Percentiles rank a stretch among this genome's conserved stretches.
phyloP scores from a whole-genome alignment of 2,329 filamentous ascomycete species.

The Alternaria tenuissima region DNA sequence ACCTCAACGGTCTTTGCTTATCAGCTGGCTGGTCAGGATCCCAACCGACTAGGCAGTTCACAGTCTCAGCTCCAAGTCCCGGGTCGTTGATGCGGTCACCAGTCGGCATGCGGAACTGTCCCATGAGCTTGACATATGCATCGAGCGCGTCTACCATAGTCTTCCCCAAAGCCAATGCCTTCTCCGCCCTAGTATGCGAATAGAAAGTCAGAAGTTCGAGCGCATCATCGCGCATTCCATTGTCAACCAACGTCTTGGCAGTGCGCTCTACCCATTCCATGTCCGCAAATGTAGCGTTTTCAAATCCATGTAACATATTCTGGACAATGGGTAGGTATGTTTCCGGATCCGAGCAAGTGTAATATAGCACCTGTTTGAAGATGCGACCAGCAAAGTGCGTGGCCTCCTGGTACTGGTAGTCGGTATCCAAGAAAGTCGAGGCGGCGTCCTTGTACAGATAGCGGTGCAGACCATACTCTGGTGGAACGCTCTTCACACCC shows the following conservation, averaged over 20 bases:
- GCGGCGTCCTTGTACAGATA: conserved; percentile 47
- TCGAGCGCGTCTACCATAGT: conserved; percentile 38
- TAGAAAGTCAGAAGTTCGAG: conserved; percentile 35
- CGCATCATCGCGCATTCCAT: conserved; percentile 27
- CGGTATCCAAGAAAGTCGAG: conserved; percentile 43
- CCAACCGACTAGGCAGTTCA: conserved; percentile 41
- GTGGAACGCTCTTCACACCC: conserved; percentile 40
- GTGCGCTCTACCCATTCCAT: conserved; percentile 35
- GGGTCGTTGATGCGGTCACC: conserved; percentile 39
- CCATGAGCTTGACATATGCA: conserved; percentile 36
- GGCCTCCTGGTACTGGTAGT: conserved; percentile 45
- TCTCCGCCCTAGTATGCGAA: conserved; percentile 36
- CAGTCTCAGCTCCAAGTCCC: conserved; percentile 38
- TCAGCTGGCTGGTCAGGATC: conserved; percentile 27
- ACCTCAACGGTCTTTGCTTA: conserved; percentile 11
- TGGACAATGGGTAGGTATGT: conserved; percentile 33
- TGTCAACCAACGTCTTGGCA: conserved; percentile 27
- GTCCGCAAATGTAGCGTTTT: conserved; percentile 35
- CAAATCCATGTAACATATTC: conserved; percentile 38
- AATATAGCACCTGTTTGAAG: conserved; percentile 42
- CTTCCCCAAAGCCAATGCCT: conserved; percentile 33
- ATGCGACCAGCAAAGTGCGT: conserved; percentile 37
- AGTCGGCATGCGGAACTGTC: conserved; percentile 28
- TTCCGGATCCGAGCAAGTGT: conserved; percentile 40
- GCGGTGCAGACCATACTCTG: conserved; percentile 47